phyloP scores from a whole-genome alignment of 805 yeast genomes.

The Starmerella floricola region DNA sequence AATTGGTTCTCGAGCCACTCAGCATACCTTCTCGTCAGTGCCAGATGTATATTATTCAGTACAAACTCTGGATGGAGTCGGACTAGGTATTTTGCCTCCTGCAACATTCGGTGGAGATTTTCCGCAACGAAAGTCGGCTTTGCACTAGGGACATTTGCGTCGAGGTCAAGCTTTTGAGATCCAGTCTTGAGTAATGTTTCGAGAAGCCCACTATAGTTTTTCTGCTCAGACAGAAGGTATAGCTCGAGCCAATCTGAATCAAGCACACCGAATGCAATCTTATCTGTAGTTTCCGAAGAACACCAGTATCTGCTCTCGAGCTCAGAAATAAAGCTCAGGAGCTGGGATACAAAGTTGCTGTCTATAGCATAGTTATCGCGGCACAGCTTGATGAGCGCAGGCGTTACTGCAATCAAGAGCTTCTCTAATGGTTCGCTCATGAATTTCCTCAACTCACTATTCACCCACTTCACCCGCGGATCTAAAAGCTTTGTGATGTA shows the following conservation, averaged over 20 bases:
- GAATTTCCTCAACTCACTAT: constrained; percentile 20
- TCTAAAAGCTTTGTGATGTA: constrained; percentile 32
- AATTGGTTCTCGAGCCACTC: constrained; percentile 34
- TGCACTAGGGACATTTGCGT: constrained; percentile 31
- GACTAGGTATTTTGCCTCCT: constrained; percentile 31
- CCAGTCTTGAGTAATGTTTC: background rate
- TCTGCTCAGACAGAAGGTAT: constrained; percentile 3
- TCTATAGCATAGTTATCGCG: constrained; percentile 5
- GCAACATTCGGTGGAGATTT: constrained; percentile 42
- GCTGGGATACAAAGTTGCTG: constrained; percentile 13
- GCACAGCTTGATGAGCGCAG: constrained; percentile 20
- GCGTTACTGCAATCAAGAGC: constrained; percentile 38
- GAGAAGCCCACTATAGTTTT: background rate
- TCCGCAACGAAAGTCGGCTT: constrained; percentile 56
- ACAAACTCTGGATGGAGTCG: constrained; percentile 32
- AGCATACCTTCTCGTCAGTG: constrained; percentile 42
- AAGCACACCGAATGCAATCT: background rate
- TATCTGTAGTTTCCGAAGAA: background rate
- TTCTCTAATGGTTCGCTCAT: constrained; percentile 29
- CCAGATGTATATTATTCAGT: constrained; percentile 46
- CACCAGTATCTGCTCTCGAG: constrained; percentile 7
- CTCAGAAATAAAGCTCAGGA: constrained; percentile 3
- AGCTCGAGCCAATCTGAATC: background rate
- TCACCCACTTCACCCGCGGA: constrained; percentile 25
- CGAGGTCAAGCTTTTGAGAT: constrained; percentile 39